phyloP scores from a whole-genome alignment of 768 basidiomycete species.

The Amanita exitialis region DNA sequence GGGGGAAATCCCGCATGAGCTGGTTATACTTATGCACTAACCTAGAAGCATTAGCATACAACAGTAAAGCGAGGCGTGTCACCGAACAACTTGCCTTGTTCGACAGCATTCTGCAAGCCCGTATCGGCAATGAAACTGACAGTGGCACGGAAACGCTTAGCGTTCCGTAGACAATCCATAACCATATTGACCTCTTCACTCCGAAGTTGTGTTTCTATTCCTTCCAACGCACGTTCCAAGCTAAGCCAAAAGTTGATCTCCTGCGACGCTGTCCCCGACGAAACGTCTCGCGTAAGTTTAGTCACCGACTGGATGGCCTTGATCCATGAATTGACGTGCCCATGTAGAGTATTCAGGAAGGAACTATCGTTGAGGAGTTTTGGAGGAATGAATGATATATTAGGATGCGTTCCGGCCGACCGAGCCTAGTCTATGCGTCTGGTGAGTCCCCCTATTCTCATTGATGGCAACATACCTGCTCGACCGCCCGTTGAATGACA shows the following conservation, averaged over 20 bases:
- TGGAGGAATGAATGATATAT: constrained; percentile 61
- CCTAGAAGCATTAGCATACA: background rate
- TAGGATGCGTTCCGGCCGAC: constrained; percentile 50
- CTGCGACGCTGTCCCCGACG: constrained; percentile 92
- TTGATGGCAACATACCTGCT: constrained; percentile 33
- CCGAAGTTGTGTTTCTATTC: constrained; percentile 83
- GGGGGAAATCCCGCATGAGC: constrained; percentile 97
- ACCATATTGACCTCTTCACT: constrained; percentile 91
- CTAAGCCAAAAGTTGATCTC: constrained; percentile 99
- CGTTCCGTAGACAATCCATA: constrained; percentile 89
- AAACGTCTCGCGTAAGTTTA: constrained; percentile 88
- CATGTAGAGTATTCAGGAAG: constrained; percentile 90
- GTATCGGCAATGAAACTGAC: constrained; percentile 98
- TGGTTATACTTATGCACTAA: constrained; percentile 98
- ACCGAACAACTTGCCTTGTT: constrained; percentile 47
- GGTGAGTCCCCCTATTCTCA: constrained; percentile 1
- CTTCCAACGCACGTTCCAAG: constrained; percentile 87
- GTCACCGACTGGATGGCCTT: constrained; percentile 96
- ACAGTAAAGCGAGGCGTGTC: background rate
- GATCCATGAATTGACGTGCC: constrained; percentile 96
- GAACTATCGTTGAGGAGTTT: constrained; percentile 76
- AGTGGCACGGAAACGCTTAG: constrained; percentile 94
- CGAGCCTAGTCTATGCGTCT: constrained; percentile 25
- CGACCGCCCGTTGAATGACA: constrained; percentile 78
- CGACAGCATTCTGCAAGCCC: constrained; percentile 88